Evolutionary conservation across 148 eudicot genomes (phyloP).

Genomic region (Vaccinium corymbosum): DNA sequence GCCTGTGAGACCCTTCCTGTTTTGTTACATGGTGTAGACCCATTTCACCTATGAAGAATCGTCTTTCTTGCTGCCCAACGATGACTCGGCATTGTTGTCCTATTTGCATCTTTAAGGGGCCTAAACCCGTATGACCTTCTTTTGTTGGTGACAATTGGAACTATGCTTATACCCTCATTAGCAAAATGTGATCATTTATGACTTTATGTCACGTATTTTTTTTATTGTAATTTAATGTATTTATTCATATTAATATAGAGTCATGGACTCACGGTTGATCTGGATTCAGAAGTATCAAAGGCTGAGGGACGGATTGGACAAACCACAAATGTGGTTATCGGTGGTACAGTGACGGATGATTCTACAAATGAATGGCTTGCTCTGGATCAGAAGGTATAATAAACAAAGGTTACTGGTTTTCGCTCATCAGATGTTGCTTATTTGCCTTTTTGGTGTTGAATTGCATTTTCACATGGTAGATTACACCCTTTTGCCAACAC

Average conservation of each 20-base stretch:
- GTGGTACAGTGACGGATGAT: constrained; percentile 89
- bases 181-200: constrained; percentile 3
- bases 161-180: neutral
- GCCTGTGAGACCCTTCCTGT: neutral
- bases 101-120: neutral
- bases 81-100: neutral
- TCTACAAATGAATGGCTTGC: constrained; percentile 79
- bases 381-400: constrained; percentile 73
- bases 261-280: constrained; percentile 14
- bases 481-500: neutral
- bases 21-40: neutral
- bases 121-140: neutral
- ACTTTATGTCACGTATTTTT: neutral
- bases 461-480: constrained; percentile 10
- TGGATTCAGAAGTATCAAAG: constrained; percentile 82
- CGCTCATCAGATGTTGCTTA: neutral
- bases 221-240: neutral
- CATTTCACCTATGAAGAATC: neutral
- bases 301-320: constrained; percentile 92
- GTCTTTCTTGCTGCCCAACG: neutral
- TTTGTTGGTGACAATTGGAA: neutral
- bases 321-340: constrained; percentile 85
- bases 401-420: neutral
- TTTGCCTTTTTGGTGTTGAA: neutral
- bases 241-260: constrained; percentile 10